Conservation (phyloP, 805 yeast genomes). For the Ogataea dorogensis region DNA sequence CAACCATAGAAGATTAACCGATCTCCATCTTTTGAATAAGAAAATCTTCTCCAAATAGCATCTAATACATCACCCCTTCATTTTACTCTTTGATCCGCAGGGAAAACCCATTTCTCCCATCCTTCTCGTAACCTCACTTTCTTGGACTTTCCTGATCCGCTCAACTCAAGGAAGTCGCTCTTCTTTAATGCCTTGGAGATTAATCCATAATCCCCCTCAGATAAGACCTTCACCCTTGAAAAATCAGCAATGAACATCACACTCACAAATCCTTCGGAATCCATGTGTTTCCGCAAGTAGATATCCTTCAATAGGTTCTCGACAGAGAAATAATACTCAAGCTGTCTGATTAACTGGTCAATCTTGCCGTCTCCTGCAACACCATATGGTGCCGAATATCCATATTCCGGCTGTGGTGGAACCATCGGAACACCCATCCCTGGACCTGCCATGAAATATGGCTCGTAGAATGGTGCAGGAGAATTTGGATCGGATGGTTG, state of each 20-base stretch:
- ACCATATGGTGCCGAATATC: constrained; percentile 2
- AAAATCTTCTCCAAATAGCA: constrained; percentile 19
- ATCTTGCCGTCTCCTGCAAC: constrained; percentile 14
- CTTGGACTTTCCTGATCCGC: constrained; percentile 32
- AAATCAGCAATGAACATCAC: constrained; percentile 59
- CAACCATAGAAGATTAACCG: constrained; percentile 23
- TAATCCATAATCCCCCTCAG: constrained; percentile 45
- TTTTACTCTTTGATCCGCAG: constrained; percentile 34
- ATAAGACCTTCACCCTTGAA: constrained; percentile 64
- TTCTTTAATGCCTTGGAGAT: constrained; percentile 34
- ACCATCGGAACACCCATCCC: constrained; percentile 10
- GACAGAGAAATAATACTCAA: constrained; percentile 83
- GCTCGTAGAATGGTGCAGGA: constrained; percentile 13
- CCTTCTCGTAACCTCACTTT: constrained; percentile 57
- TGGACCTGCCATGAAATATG: constrained; percentile 14
- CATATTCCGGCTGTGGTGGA: constrained; percentile 8
- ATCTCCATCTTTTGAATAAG: constrained; percentile 23
- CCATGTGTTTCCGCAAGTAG: constrained; percentile 76
- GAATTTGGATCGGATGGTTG: constrained; percentile 13
- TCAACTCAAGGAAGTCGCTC: constrained; percentile 33
- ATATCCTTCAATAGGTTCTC: constrained; percentile 84
- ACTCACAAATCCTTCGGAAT: constrained; percentile 65
- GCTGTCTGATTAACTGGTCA: constrained; percentile 43
- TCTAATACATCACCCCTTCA: not conserved
- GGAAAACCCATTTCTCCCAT: constrained; percentile 70